phyloP scores from a whole-genome alignment of 75 land plant species.

The Pseudotsuga menziesii region DNA sequence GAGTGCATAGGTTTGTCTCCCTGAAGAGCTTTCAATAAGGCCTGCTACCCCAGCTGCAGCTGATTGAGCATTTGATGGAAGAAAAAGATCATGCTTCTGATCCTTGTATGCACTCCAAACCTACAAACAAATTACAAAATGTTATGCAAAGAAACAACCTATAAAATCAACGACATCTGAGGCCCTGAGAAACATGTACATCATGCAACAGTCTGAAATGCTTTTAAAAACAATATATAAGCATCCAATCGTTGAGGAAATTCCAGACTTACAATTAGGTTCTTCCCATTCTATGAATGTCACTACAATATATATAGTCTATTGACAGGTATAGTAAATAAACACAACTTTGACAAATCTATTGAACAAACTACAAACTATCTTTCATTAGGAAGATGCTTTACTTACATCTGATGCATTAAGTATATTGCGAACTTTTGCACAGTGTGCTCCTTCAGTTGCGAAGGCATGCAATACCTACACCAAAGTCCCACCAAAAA shows the following conservation, averaged over 20 bases:
- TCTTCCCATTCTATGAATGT: too few relatives aligned
- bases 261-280: neutral
- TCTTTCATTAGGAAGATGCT: too few relatives aligned
- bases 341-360: too few relatives aligned
- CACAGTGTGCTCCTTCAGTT: slow-evolving; percentile 91
- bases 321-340: too few relatives aligned
- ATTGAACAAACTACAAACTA: too few relatives aligned
- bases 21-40: slow-evolving; percentile 84
- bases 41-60: slow-evolving; percentile 98
- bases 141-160: neutral
- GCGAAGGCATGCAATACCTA: slow-evolving; percentile 98
- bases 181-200: neutral
- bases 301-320: too few relatives aligned
- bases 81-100: slow-evolving; percentile 94
- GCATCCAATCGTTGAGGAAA: neutral
- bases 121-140: slow-evolving; percentile 27
- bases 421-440: slow-evolving; percentile 77
- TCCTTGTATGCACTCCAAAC: slow-evolving; percentile 99
- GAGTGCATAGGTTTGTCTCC: slow-evolving; percentile 66
- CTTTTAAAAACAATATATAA: neutral
- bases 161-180: neutral
- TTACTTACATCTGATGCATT: slow-evolving; percentile 82
- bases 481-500: neutral
- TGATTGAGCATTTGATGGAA: slow-evolving; percentile 95
- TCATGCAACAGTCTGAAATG: neutral